Evolutionary conservation across 1,139 yeast species (phyloP).

Genomic region (Pichia norvegensis): DNA sequence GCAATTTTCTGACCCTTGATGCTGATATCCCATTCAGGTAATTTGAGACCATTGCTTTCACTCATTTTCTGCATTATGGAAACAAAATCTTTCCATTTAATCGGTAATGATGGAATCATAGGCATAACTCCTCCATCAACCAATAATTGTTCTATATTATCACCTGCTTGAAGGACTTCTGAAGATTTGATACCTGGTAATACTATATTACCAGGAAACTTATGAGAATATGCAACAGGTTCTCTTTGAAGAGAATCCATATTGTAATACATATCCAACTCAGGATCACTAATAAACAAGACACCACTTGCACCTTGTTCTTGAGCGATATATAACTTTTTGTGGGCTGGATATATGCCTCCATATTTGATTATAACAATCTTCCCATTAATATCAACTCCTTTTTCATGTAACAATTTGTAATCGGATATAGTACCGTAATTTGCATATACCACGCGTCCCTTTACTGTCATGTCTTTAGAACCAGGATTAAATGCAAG

Average conservation of each 20-base stretch:
- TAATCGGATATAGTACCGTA: constrained; percentile 60
- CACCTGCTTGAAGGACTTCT: constrained; percentile 14
- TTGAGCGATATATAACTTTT: constrained; percentile 47
- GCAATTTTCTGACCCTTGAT: constrained; percentile 19
- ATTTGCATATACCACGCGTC: constrained; percentile 49
- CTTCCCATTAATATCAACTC: constrained; percentile 34
- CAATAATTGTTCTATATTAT: constrained; percentile 27
- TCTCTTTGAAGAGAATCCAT: constrained; percentile 50
- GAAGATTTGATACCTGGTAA: constrained; percentile 52
- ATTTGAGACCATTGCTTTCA: constrained; percentile 33
- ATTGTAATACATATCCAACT: constrained; percentile 19
- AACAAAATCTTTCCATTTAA: constrained; percentile 64
- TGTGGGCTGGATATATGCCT: constrained; percentile 33
- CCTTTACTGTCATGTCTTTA: constrained; percentile 48
- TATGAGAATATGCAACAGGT: constrained; percentile 59
- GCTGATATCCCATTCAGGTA: constrained; percentile 31
- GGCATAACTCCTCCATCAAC: constrained; percentile 51
- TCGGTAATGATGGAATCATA: constrained; percentile 66
- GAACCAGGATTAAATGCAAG: constrained; percentile 66
- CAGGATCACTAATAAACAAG: constrained; percentile 45
- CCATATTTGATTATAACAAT: constrained; percentile 54
- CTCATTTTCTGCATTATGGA: constrained; percentile 39
- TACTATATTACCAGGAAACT: constrained; percentile 69
- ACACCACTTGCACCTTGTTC: constrained; percentile 46
- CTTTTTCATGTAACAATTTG: constrained; percentile 32